Evolutionary conservation across 371 early-diverging fungal genomes (phyloP).

Genomic region (Conidiobolus incongruus): DNA sequence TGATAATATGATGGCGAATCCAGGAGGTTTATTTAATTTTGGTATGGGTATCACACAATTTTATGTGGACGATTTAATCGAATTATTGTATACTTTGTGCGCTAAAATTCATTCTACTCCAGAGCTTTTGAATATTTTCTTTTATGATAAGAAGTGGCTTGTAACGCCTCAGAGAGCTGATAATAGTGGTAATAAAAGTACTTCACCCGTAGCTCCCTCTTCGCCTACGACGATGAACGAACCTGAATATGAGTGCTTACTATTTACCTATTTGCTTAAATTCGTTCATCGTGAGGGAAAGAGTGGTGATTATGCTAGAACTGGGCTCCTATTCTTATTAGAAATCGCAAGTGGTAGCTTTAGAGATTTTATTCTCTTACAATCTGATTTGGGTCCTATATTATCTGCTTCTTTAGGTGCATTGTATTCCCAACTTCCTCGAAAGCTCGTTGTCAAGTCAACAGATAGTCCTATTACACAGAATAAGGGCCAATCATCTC

Average conservation of each 20-base stretch:
- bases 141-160: conserved; percentile 59
- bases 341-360: conserved; percentile 54
- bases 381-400: conserved; percentile 58
- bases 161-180: conserved; percentile 25
- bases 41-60: conserved; percentile 1
- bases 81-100: conserved; percentile 69
- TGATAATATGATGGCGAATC: conserved; percentile 21
- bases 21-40: not conserved
- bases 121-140: conserved; percentile 70
- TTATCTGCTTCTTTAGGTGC: conserved; percentile 75
- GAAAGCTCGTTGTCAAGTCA: conserved; percentile 33
- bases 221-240: not conserved
- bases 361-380: conserved; percentile 46
- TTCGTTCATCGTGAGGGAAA: conserved; percentile 76
- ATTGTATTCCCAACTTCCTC: conserved; percentile 76
- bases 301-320: conserved; percentile 72
- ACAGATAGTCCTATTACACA: conserved; percentile 6
- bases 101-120: conserved; percentile 80
- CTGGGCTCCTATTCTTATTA: conserved; percentile 68
- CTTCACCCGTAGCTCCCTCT: conserved; percentile 1
- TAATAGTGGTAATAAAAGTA: not conserved
- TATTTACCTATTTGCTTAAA: conserved; percentile 64
- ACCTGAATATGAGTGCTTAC: conserved; percentile 51
- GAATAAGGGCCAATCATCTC: conserved; percentile 2
- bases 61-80: conserved; percentile 67